These are phyloP conservation scores for Gaeumannomyces sp. DNA, from an alignment of 2,329 filamentous ascomycete species.

Conservation along the genomic window DNA sequence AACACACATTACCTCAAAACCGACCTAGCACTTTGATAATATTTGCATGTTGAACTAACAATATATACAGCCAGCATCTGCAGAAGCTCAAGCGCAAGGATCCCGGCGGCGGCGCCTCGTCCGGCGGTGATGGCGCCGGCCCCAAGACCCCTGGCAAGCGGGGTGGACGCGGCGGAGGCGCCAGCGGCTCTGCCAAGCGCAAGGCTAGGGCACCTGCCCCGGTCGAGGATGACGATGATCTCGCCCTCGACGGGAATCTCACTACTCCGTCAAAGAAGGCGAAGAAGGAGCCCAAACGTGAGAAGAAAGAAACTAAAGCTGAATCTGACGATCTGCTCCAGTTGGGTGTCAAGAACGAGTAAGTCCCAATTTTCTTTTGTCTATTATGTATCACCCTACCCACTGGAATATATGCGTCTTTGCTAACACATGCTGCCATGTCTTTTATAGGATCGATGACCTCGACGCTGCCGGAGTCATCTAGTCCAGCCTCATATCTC, in stretches of 20 bases:
- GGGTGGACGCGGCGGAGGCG: background rate
- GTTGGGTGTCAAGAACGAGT: slow-evolving; percentile 2
- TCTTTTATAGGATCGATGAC: no score
- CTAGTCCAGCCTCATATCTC: no score
- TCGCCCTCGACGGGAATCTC: background rate
- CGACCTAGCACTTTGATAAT: background rate
- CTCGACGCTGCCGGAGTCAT: no score
- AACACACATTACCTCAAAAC: no score
- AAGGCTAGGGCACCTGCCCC: background rate
- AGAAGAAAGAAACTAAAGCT: background rate
- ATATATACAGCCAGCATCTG: slow-evolving; percentile 25
- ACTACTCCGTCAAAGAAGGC: slow-evolving; percentile 2
- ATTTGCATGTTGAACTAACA: slow-evolving; percentile 10
- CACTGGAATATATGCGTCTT: no score
- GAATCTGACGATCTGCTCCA: background rate
- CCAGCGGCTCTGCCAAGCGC: background rate
- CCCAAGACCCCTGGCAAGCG: background rate
- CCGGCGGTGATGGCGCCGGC: background rate
- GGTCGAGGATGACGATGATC: background rate
- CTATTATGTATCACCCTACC: no score
- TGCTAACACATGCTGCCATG: no score
- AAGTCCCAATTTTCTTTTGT: background rate
- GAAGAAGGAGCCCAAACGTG: background rate
- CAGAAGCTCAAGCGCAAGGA: slow-evolving; percentile 29
- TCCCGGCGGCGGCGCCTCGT: slow-evolving; percentile 4